Conservation (phyloP, 176 grass and related monocot species). For the Oryza glaberrima region DNA sequence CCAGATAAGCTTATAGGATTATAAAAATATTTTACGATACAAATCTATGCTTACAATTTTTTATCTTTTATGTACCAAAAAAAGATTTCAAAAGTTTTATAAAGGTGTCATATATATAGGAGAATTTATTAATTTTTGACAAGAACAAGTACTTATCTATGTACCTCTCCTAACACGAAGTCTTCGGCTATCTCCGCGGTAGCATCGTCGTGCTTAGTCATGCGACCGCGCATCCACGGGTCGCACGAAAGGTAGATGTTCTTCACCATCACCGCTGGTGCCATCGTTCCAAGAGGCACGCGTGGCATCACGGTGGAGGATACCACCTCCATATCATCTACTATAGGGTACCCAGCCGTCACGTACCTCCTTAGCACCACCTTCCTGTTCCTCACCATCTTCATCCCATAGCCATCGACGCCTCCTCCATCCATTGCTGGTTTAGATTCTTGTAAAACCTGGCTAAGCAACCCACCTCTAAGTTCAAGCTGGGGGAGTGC, state of each 20-base stretch:
- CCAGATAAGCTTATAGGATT: too few relatives aligned
- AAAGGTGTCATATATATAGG: too few relatives aligned
- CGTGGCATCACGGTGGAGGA: not conserved
- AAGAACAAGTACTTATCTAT: too few relatives aligned
- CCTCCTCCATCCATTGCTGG: not conserved
- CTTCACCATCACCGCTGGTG: conserved; percentile 39
- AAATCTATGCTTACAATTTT: too few relatives aligned
- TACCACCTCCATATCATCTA: conserved; percentile 45
- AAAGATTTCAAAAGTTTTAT: too few relatives aligned
- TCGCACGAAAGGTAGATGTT: conserved; percentile 62
- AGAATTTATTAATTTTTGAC: too few relatives aligned
- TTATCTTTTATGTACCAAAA: too few relatives aligned
- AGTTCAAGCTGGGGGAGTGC: too few relatives aligned
- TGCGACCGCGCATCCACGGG: conserved; percentile 45
- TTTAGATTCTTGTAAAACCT: too few relatives aligned
- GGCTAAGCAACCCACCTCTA: too few relatives aligned
- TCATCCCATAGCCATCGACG: not conserved
- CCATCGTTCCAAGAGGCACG: not conserved
- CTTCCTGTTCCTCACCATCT: conserved; percentile 15
- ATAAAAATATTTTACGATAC: too few relatives aligned
- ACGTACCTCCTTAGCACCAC: conserved; percentile 40
- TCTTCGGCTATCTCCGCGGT: not conserved
- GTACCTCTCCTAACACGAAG: conserved; percentile 16
- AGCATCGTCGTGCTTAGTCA: conserved; percentile 11
- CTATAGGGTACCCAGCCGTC: conserved; percentile 11